Percentiles rank a stretch among this genome's conserved stretches.
Conservation (phyloP, 345 rosid species). For the Rubroshorea leprosula region DNA sequence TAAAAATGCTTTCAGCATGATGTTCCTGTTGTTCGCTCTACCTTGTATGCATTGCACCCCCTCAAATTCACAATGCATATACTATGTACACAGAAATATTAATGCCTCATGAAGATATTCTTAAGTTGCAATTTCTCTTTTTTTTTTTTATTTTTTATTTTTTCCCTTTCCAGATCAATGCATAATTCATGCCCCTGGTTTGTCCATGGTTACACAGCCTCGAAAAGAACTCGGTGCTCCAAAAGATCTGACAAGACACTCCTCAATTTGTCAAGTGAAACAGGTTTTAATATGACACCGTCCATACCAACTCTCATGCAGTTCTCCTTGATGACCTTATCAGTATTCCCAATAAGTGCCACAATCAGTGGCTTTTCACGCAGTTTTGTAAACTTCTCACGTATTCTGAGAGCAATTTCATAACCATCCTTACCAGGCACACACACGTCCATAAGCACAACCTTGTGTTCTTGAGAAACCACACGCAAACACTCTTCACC, state of each 20-base stretch:
- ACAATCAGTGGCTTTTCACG: conserved; percentile 78
- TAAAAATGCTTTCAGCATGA: too few species aligned
- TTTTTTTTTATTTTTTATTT: too few species aligned
- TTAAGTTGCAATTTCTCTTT: too few species aligned
- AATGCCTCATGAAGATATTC: not conserved
- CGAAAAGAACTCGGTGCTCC: conserved; percentile 54
- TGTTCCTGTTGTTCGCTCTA: not conserved
- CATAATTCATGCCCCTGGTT: not conserved
- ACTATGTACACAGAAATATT: not conserved
- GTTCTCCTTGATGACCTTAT: conserved; percentile 54
- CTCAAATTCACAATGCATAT: not conserved
- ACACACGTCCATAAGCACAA: conserved; percentile 72
- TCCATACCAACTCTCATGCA: conserved; percentile 86
- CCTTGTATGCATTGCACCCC: not conserved
- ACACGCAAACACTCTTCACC: conserved; percentile 60
- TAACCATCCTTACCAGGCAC: conserved; percentile 48
- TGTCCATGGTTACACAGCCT: conserved; percentile 28
- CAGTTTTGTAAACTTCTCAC: conserved; percentile 54
- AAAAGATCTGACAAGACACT: conserved; percentile 60
- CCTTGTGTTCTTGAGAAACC: conserved; percentile 69
- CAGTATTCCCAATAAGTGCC: conserved; percentile 70
- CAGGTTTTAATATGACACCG: conserved; percentile 65
- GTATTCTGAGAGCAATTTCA: conserved; percentile 53
- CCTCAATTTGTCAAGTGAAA: conserved; percentile 85
- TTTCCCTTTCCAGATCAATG: too few species aligned